Percentiles rank a stretch among this genome's conserved stretches.
Evolutionary conservation across 2,329 filamentous ascomycete species (phyloP).

Genomic region (Colletotrichum cordylinicola): DNA sequence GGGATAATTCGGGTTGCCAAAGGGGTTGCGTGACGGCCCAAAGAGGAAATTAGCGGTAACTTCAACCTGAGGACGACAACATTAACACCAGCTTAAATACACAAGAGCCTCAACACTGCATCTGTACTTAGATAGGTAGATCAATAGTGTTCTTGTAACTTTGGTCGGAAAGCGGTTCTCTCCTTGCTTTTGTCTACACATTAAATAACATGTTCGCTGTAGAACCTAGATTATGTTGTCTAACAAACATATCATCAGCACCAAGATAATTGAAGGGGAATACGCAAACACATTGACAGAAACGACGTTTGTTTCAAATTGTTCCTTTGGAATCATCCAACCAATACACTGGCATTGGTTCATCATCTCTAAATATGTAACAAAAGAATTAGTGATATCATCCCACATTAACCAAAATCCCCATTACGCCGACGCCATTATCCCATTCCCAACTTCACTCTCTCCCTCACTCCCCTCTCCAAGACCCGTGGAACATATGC

Average conservation of each 20-base stretch:
- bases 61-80: not conserved
- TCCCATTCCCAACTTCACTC: not conserved
- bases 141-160: not conserved
- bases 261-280: not conserved
- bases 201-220: not conserved
- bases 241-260: not conserved
- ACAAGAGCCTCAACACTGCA: accelerated
- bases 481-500: constrained; percentile 26
- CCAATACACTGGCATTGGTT: not conserved
- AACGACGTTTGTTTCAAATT: accelerated
- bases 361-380: not conserved
- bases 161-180: not conserved
- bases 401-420: not conserved
- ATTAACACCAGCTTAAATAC: not conserved
- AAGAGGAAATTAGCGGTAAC: not conserved
- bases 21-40: not conserved
- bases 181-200: not conserved
- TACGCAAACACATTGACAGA: accelerated
- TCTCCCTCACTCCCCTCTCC: not conserved
- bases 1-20: not conserved
- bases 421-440: not conserved
- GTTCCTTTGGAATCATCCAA: not conserved
- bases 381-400: not conserved
- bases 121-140: not conserved
- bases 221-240: not conserved